A percentile compares a stretch with the other conserved stretches of the same genome.
Evolutionary conservation across 2,329 filamentous ascomycete genomes (phyloP).

Genomic region (Monosporascus ibericus): DNA sequence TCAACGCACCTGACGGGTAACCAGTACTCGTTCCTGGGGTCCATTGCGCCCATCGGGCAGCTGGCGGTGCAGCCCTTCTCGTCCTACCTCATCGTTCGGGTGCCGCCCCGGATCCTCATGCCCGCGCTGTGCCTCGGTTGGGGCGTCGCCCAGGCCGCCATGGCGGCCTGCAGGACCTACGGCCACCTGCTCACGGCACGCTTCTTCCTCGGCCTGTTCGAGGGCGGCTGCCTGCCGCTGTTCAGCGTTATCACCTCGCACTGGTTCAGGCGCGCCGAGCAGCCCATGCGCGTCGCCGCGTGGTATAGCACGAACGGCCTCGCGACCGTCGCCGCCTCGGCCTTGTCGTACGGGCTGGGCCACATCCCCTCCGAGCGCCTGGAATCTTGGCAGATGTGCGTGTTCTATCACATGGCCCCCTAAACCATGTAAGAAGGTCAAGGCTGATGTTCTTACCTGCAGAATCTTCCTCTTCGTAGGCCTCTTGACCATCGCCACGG

Average conservation of each 20-base stretch:
- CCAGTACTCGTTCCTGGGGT: conserved; percentile 35
- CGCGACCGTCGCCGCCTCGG: conserved; percentile 40
- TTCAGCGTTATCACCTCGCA: conserved; percentile 54
- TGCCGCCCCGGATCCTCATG: conserved; percentile 55
- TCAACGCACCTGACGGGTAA: conserved; percentile 50
- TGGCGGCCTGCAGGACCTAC: conserved; percentile 48
- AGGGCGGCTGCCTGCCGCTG: conserved; percentile 41
- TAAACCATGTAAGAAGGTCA: background rate
- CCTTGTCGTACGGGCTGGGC: conserved; percentile 44
- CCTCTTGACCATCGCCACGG: conserved; percentile 51
- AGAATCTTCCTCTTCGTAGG: conserved; percentile 57
- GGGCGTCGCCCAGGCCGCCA: conserved; percentile 43
- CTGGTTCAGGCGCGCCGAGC: conserved; percentile 56
- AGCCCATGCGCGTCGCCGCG: conserved; percentile 48
- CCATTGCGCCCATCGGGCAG: conserved; percentile 47
- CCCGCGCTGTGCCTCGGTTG: conserved; percentile 45
- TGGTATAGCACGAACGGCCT: conserved; percentile 59
- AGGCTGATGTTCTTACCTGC: background rate
- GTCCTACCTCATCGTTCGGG: conserved; percentile 50
- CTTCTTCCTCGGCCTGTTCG: conserved; percentile 53
- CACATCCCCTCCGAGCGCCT: conserved; percentile 41
- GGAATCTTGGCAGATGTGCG: conserved; percentile 35
- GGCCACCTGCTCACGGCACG: conserved; percentile 42
- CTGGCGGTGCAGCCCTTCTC: conserved; percentile 46
- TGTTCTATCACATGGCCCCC: background rate